Evolutionary conservation across 169 alveolate genomes (phyloP), one percentile per base, ranked within the genome.

Genomic region (Cyclospora cayetanensis): DNA sequence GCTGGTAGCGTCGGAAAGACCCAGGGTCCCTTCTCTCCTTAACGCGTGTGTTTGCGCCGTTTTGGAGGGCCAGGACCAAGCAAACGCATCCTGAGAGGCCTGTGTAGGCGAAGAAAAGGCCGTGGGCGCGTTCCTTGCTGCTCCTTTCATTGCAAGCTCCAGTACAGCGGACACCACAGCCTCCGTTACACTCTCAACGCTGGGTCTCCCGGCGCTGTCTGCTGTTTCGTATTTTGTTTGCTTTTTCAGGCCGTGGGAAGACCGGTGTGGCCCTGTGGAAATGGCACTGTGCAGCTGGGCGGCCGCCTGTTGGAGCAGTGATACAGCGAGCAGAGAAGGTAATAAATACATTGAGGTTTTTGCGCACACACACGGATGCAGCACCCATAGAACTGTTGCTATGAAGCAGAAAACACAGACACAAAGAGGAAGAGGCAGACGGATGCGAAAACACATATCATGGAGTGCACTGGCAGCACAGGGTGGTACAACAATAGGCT

Each of bases 51-150:
- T 15, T 9, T 46, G 55, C 72, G 72, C 72, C 4, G 72, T 4
- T n/a, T 22, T 60, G 72, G 34, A 18, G 20, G 29, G 12, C 4
- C 72, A 18, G 35, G 12, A 4, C 72, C 4, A 60, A 11, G 7
- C 7, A 29, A n/a, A 60, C 35, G 72, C 20, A 9, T 22, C 72
- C 4, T 4, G 35, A 9, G 72, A 9, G 7, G 72, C 72, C n/a
- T 9, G 35, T 60, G 72, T 29, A 20, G 72, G 35, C 4, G 72
- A 22, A 9, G 72, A 22, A 9, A 29, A 22, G 4, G 72, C 72
- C 4, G 72, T 29, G 29, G 72, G 72, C 35, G 72, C 72, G n/a
- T n/a, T n/a, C 72, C 72, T 29, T 60, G 72, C 29, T 60, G 72
- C 72, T 60, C 35, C 72, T 20, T 9, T 29, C 60, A 50, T 50